phyloP scores from a whole-genome alignment of 2,329 filamentous ascomycete genomes.

The Stachybotrys echinatus region DNA sequence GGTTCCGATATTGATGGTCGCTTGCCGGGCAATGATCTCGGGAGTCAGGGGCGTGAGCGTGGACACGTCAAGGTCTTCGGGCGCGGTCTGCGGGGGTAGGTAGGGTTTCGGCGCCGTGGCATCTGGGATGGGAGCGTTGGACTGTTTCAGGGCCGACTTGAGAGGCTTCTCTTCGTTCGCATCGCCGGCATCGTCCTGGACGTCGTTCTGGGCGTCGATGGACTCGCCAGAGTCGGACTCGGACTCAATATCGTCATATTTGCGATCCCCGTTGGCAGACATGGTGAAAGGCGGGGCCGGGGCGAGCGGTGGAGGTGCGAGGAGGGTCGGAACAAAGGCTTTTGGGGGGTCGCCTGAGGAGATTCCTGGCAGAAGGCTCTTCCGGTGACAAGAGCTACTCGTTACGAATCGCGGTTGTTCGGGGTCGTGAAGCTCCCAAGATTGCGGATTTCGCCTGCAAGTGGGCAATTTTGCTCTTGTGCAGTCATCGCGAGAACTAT shows the following conservation, averaged over 20 bases:
- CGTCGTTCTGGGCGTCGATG: constrained; percentile 51
- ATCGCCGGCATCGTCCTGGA: constrained; percentile 52
- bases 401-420: too few relatives aligned
- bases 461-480: constrained; percentile 38
- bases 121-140: constrained; percentile 46
- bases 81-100: constrained; percentile 85
- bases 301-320: neutral
- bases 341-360: neutral
- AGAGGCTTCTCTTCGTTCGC: constrained; percentile 59
- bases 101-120: constrained; percentile 48
- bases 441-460: constrained; percentile 27
- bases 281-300: constrained; percentile 34
- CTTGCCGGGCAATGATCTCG: constrained; percentile 96
- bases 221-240: constrained; percentile 65
- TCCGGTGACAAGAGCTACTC: too few relatives aligned
- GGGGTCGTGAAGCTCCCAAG: neutral
- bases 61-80: constrained; percentile 78
- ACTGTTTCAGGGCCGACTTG: constrained; percentile 86
- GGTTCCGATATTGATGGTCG: constrained; percentile 97
- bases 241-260: constrained; percentile 69
- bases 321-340: neutral
- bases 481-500: constrained; percentile 26
- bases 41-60: constrained; percentile 80
- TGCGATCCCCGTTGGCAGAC: constrained; percentile 54
- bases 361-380: neutral